Evolutionary conservation across 2,329 filamentous ascomycete genomes (phyloP).

Genomic region (Pseudogymnoascus sp.): DNA sequence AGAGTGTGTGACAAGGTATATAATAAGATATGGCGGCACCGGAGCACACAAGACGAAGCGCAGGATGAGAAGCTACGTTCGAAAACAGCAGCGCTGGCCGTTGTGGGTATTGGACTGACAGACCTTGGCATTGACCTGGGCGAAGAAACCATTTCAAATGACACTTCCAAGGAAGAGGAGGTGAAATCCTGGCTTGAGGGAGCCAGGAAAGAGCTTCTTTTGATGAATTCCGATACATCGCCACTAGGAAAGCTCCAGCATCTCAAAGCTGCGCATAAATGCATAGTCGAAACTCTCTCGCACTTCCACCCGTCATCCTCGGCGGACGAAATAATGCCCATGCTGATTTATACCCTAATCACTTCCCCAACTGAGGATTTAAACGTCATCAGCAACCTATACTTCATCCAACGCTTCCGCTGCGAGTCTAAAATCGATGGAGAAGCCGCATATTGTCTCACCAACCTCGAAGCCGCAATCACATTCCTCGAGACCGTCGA

Average conservation of each 20-base stretch:
- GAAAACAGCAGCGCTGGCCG: slow-evolving; percentile 77
- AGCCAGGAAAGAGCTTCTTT: slow-evolving; percentile 61
- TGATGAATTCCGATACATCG: slow-evolving; percentile 81
- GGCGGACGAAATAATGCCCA: slow-evolving; percentile 93
- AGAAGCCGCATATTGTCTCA: slow-evolving; percentile 91
- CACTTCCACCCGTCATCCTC: slow-evolving; percentile 71
- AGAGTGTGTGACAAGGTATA: slow-evolving; percentile 81
- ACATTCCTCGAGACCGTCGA: slow-evolving; percentile 94
- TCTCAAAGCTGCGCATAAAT: slow-evolving; percentile 81
- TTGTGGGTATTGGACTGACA: slow-evolving; percentile 84
- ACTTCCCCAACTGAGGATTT: slow-evolving; percentile 79
- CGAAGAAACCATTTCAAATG: slow-evolving; percentile 42
- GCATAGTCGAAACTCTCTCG: slow-evolving; percentile 78
- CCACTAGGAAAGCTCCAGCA: slow-evolving; percentile 86
- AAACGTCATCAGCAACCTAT: slow-evolving; percentile 86
- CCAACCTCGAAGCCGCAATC: slow-evolving; percentile 89
- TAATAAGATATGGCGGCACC: slow-evolving; percentile 80
- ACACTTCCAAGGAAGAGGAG: slow-evolving; percentile 53
- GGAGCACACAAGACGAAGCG: slow-evolving; percentile 86
- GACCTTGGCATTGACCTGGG: slow-evolving; percentile 76
- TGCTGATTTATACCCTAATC: slow-evolving; percentile 91
- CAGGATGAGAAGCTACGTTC: slow-evolving; percentile 91
- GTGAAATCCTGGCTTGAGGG: slow-evolving; percentile 64
- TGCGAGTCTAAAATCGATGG: slow-evolving; percentile 80
- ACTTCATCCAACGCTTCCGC: slow-evolving; percentile 88